A percentile compares a stretch with the other conserved stretches of the same genome.
Evolutionary conservation across 306 rosid genomes (phyloP).

Genomic region (Mimosa pudica): DNA sequence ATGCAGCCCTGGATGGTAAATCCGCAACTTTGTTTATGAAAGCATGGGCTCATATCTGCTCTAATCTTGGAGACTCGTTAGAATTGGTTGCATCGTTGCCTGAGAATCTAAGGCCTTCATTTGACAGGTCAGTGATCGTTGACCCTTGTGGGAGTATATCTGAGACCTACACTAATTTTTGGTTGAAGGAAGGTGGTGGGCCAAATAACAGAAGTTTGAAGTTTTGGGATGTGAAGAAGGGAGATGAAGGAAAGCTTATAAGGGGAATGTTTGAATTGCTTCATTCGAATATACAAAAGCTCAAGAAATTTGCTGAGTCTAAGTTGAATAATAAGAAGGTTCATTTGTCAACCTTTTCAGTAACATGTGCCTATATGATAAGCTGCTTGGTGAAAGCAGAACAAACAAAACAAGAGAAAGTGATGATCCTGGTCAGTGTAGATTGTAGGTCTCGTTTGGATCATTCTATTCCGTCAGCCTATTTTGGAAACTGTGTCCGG

Average conservation of each 20-base stretch:
- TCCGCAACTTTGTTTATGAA: background rate
- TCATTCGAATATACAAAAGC: background rate
- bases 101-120: background rate
- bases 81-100: background rate
- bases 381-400: background rate
- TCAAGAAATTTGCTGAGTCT: background rate
- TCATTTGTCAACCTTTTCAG: background rate
- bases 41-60: background rate
- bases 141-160: background rate
- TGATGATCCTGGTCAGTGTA: background rate
- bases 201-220: background rate
- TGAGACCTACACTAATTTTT: background rate
- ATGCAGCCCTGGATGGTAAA: background rate
- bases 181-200: background rate
- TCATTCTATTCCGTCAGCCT: background rate
- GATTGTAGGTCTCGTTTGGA: constrained; percentile 2
- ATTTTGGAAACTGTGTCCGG: background rate
- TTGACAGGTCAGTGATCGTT: background rate
- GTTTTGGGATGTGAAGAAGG: background rate
- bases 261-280: background rate
- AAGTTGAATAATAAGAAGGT: background rate
- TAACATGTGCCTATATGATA: background rate
- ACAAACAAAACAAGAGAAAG: background rate
- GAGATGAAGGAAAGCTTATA: background rate
- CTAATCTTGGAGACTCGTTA: background rate